Conservation (phyloP, 345 rosid species). For the Noccaea bulbosa region DNA sequence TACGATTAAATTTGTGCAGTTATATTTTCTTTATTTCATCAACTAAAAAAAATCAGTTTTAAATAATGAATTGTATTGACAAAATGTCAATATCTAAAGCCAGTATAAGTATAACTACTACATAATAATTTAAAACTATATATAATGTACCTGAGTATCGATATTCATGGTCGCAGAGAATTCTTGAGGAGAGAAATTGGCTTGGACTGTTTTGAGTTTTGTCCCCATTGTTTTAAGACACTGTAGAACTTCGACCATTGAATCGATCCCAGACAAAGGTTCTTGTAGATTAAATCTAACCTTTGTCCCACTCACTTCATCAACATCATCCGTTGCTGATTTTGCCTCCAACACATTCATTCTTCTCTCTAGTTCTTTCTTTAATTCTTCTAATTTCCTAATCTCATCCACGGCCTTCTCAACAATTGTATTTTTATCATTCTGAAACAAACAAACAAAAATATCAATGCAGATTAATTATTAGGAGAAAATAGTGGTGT, state of each 20-base stretch:
- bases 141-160: conserved; percentile 46
- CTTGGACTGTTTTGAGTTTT: conserved; percentile 43
- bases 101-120: too few species aligned
- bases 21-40: too few species aligned
- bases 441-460: conserved; percentile 44
- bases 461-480: background rate
- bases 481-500: background rate
- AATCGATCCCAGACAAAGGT: conserved; percentile 62
- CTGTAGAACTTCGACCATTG: conserved; percentile 58
- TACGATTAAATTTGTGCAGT: too few species aligned
- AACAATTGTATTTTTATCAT: conserved; percentile 61
- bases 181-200: conserved; percentile 47
- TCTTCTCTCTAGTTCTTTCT: conserved; percentile 51
- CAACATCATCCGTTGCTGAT: background rate
- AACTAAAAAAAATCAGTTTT: too few species aligned
- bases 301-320: conserved; percentile 38
- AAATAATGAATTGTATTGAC: too few species aligned
- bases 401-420: conserved; percentile 49
- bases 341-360: conserved; percentile 42
- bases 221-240: conserved; percentile 52
- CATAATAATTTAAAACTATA: too few species aligned
- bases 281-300: conserved; percentile 49
- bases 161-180: conserved; percentile 50
- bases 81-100: too few species aligned
- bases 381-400: conserved; percentile 47